A percentile compares a stretch with the other conserved stretches of the same genome.
phyloP scores from a whole-genome alignment of 495 filamentous ascomycete genomes.

The Neurospora sp. region DNA sequence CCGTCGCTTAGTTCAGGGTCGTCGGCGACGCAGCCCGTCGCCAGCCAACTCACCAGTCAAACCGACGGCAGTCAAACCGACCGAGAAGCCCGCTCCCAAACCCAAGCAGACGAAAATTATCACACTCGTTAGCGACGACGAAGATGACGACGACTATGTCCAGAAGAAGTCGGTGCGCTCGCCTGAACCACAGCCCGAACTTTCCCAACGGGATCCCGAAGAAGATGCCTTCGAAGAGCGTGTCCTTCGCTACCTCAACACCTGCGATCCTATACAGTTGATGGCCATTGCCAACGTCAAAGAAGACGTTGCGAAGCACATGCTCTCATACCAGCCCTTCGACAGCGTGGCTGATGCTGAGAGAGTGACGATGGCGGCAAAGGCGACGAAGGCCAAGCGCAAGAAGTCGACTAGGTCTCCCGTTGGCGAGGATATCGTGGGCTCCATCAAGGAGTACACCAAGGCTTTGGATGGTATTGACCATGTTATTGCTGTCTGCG shows the following conservation, averaged over 20 bases:
- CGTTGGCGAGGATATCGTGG: conserved; percentile 32
- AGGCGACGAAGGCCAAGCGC: conserved; percentile 10
- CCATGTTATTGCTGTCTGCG: conserved; percentile 59
- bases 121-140: conserved; percentile 21
- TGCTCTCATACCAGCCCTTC: conserved; percentile 66
- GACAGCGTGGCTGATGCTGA: conserved; percentile 50
- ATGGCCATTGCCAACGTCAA: conserved; percentile 66
- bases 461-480: conserved; percentile 58
- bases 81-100: neutral
- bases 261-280: conserved; percentile 58
- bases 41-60: conserved; percentile 8
- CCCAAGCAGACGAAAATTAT: conserved; percentile 8
- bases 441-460: conserved; percentile 20
- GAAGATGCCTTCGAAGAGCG: conserved; percentile 20
- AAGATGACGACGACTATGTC: conserved; percentile 14
- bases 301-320: conserved; percentile 50
- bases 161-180: conserved; percentile 7
- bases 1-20: conserved; percentile 22
- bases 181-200: conserved; percentile 6
- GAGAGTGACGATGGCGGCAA: conserved; percentile 41
- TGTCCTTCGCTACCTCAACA: conserved; percentile 77
- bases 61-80: neutral
- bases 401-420: conserved; percentile 24
- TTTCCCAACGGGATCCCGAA: neutral
- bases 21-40: conserved; percentile 10